A percentile compares a stretch with the other conserved stretches of the same genome.
Conservation (phyloP, 1,139 yeast genomes). For the Saccharomycopsis hybrid region DNA sequence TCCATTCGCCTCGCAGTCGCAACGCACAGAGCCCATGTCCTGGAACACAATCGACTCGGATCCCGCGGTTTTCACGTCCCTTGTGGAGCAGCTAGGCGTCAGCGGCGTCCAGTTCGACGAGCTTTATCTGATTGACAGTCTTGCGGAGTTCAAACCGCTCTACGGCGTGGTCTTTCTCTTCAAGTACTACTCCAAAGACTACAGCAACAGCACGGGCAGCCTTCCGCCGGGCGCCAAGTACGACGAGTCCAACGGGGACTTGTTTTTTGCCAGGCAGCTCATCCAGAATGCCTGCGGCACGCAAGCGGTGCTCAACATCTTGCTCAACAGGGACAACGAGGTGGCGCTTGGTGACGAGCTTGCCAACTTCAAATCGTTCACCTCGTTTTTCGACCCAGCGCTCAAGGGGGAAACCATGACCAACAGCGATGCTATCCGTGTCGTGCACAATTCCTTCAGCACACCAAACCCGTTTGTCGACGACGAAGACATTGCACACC, state of each 20-base stretch:
- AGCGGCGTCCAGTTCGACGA: conserved; percentile 55
- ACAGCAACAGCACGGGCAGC: no score
- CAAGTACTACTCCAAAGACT: conserved; percentile 45
- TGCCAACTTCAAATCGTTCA: conserved; percentile 44
- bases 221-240: conserved; percentile 44
- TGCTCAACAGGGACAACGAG: conserved; percentile 39
- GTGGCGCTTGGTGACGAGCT: conserved; percentile 47
- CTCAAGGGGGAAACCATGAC: conserved; percentile 60
- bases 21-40: no score
- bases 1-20: no score
- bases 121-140: conserved; percentile 47
- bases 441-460: conserved; percentile 60
- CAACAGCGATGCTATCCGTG: conserved; percentile 52
- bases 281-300: conserved; percentile 76
- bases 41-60: conserved; percentile 75
- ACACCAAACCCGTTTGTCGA: conserved; percentile 48
- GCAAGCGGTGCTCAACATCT: conserved; percentile 59
- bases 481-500: conserved; percentile 29
- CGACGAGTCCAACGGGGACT: conserved; percentile 29
- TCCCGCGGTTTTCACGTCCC: conserved; percentile 62
- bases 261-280: conserved; percentile 62
- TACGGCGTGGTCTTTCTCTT: conserved; percentile 64
- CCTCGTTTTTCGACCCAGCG: conserved; percentile 49
- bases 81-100: conserved; percentile 54
- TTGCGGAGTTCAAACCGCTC: conserved; percentile 32